Base-by-base conservation (phyloP, 805 yeast genomes). In the Kazachstania taianensis region DNA sequence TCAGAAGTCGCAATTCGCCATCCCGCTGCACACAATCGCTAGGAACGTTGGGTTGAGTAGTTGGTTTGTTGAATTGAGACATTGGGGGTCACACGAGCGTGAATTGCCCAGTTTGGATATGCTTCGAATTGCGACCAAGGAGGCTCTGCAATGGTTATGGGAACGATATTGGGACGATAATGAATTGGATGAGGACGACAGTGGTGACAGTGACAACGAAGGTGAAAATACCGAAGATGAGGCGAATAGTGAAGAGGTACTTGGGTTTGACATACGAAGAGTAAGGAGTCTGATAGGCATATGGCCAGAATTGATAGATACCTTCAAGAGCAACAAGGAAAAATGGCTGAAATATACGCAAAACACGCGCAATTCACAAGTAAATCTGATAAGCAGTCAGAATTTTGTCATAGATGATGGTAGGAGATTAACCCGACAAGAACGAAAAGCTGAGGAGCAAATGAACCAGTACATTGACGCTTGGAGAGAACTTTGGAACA, bases 21-120 rank as follows among this genome's bases (percentile, higher is more conserved):
- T 81, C 12, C 87, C 96, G 5, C 61, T 92, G 46, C 80, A 81
- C 42, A 67, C 69, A 5, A 59, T 92, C 17, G 97, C 97, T 1
- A 69, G 63, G 36, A 69, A 70, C 30, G 58, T 83, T 16, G 70
- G 73, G 1, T 62, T 92, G 17, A 95, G 97, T 0, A 66, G 78
- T 22, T 72, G 71, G 49, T 85, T 92, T 57, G 98, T 92, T 1
- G 98, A 92, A 50, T 53, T 85, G 20, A 67, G 98, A 38, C 97
- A 92, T 56, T 72, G 74, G 48, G 87, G 94, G 4, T 89, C 98
- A 0, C 98, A 92, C 56, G 97, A 89, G 48, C 63, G 66, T 13
- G 59, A 57, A 17, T 57, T 92, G 18, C 96, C 96, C 1, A 67
- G 80, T 22, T 48, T 84, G 28, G 75, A 70, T 28, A 66, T 81